Evolutionary conservation across 371 early-diverging fungal species (phyloP).

Genomic region (Apophysomyces trapeziformis): DNA sequence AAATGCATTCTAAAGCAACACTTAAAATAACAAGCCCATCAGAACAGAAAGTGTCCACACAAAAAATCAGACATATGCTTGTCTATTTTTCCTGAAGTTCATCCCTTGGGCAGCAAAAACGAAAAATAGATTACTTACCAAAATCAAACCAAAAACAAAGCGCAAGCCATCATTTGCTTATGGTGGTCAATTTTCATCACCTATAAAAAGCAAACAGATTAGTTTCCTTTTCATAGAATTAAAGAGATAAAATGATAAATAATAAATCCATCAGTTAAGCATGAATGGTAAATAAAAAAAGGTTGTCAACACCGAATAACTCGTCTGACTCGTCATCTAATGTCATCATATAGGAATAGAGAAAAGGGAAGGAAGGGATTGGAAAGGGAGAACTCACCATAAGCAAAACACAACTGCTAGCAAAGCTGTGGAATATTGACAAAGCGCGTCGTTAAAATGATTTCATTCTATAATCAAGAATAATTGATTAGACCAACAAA

Average conservation of each 20-base stretch:
- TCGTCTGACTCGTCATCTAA: slow-evolving; percentile 81
- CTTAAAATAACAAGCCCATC: slow-evolving; percentile 15
- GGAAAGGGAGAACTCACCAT: background rate
- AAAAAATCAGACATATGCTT: slow-evolving; percentile 72
- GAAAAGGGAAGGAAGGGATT: slow-evolving; percentile 8
- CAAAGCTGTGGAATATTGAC: background rate
- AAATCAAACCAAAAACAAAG: background rate
- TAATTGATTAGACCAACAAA: background rate
- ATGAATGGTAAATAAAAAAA: slow-evolving; percentile 66
- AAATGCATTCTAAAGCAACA: background rate
- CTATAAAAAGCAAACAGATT: background rate
- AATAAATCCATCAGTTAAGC: slow-evolving; percentile 42
- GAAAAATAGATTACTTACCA: slow-evolving; percentile 7
- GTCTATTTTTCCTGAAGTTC: slow-evolving; percentile 49
- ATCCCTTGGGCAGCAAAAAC: slow-evolving; percentile 25
- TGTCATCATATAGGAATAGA: slow-evolving; percentile 49
- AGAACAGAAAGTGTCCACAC: slow-evolving; percentile 37
- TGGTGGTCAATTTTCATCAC: slow-evolving; percentile 5
- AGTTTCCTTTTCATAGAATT: background rate
- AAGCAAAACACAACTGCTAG: background rate
- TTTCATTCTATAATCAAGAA: background rate
- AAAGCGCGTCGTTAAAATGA: background rate
- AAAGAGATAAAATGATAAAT: slow-evolving; percentile 7
- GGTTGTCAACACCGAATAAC: slow-evolving; percentile 69
- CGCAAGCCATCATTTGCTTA: background rate